Base-by-base conservation (phyloP, 1,284 basidiomycete species). In the Inonotus obliquus region DNA sequence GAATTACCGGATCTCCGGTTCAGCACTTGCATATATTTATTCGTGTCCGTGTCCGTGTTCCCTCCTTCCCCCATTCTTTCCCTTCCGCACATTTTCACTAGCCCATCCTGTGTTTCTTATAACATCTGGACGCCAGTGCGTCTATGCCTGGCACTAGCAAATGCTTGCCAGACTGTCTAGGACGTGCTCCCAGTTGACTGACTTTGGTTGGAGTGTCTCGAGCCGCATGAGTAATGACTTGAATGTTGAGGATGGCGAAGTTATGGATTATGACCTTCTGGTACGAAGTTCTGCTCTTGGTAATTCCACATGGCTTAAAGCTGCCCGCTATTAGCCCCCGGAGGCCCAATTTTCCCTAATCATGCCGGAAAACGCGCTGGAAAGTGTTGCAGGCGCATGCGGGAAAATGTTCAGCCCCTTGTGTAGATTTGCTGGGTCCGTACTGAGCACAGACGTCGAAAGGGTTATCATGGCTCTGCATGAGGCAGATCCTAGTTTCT, bases 381-480 rank as follows among this genome's bases (percentile, higher is more conserved):
- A 58, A 25, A 61, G 58, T 21, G 67, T 52, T 17, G 68, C 69
- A 29, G 67, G 69, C 45, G 57, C 67, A 4, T 75, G 72, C 65
- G 61, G 67, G 13, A 68, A 65, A 44, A 67, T 70, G 11, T 64
- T 74, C 54, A 61, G 54, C 37, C 72, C 72, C 14, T 65, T 73
- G 25, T 72, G 67, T 60, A 57, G 56, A 14, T 67, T 64, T 10
- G 56, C 73, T 37, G 65, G 65, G 29, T 65, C 59, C 32, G 67
- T 69, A 2, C 48, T 73, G 9, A 55, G 63, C 54, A 64, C 69
- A 13, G 74, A 75, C 44, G 59, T 75, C 13, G 70, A 74, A 48
- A 65, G 65, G 21, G 64, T 72, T 17, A 69, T 69, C 17, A 66
- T 64, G 59, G 51, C 72, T 21, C 65, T 74, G 19, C 54, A 63